A percentile compares a stretch with the other conserved stretches of the same genome.
Conservation (phyloP, 164 flowering plant species). For the Santalum album region DNA sequence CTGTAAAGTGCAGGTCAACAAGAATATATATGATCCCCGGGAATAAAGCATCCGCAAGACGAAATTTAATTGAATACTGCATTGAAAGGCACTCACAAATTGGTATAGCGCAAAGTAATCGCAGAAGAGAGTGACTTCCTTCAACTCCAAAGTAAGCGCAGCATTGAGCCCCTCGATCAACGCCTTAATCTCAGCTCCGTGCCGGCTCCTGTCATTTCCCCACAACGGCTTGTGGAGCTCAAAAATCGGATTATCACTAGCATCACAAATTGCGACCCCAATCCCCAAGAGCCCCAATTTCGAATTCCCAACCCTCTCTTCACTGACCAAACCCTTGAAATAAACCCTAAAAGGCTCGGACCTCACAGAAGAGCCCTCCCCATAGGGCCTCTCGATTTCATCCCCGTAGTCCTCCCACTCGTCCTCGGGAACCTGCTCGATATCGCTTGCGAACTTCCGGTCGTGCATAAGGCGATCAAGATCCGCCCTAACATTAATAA, state of each 20-base stretch:
- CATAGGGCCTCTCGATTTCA: constrained; percentile 35
- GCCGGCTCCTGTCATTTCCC: constrained; percentile 20
- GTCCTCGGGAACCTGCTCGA: constrained; percentile 31
- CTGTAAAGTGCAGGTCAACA: too few species aligned
- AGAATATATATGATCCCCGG: too few species aligned
- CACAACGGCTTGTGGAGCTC: constrained; percentile 42
- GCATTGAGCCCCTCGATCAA: constrained; percentile 59
- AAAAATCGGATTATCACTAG: constrained; percentile 31
- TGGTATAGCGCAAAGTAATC: constrained; percentile 40
- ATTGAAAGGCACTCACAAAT: constrained; percentile 37
- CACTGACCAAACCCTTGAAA: constrained; percentile 60
- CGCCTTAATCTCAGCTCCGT: constrained; percentile 39
- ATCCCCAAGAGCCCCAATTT: constrained; percentile 20
- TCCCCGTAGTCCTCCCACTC: constrained; percentile 48
- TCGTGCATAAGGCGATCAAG: constrained; percentile 48
- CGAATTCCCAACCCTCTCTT: constrained; percentile 23
- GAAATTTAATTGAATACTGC: too few species aligned
- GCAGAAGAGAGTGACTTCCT: constrained; percentile 29
- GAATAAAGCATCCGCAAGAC: too few species aligned
- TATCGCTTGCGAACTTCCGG: constrained; percentile 33
- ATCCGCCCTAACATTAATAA: too few species aligned
- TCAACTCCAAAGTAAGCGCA: constrained; percentile 46
- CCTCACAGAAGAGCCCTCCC: constrained; percentile 24
- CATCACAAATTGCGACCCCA: constrained; percentile 67
- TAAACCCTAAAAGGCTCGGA: constrained; percentile 32